Evolutionary conservation across 768 basidiomycete species (phyloP), one percentile per base, ranked within the genome.

Genomic region (Sporobolomyces pararoseus): DNA sequence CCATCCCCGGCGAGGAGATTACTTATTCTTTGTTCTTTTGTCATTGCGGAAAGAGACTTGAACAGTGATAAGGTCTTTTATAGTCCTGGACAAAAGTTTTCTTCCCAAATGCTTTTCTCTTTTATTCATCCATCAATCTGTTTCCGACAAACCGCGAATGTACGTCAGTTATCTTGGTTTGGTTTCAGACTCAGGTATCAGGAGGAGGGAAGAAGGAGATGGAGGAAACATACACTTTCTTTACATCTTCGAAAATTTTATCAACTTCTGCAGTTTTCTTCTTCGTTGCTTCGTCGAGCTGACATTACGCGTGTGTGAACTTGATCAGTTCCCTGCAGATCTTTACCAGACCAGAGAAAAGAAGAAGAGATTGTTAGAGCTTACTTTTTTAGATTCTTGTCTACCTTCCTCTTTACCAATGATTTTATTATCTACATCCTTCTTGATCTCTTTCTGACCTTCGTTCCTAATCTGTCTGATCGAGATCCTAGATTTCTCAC

Each of bases 401-500:
- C 65, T 23, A 6, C 57, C 72, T 46, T 73, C 72, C 1, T 63
- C 61, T 57, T 66, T 73, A 7, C 67, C 65, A 27, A 73, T 31
- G 0, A 66, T 49, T 67, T 73, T 73, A 1, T 3, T 25, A 34
- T 73, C 72, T 12, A 64, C 25, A 32, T 73, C 72, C 29, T 32
- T 51, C 68, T 73, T 73, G 68, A 73, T 70, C 29, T 73, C 68
- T 61, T 73, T 73, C 72, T 73, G 72, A 19, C 68, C 72, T 37
- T 73, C 68, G 44, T 44, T 63, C 52, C 72, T 29, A 7, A 51
- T 37, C 52, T 60, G 54, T 23, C 72, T 27, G 0, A 73, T 54
- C 2, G 68, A 50, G 29, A 66, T 65, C 46, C 72, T 25, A 17
- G 72, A 62, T 46, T 67, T 70, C 58, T 73, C 72, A 52, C 68